phyloP scores from a whole-genome alignment of 2,329 filamentous ascomycete species.

The Cladosporium cucumerinum region DNA sequence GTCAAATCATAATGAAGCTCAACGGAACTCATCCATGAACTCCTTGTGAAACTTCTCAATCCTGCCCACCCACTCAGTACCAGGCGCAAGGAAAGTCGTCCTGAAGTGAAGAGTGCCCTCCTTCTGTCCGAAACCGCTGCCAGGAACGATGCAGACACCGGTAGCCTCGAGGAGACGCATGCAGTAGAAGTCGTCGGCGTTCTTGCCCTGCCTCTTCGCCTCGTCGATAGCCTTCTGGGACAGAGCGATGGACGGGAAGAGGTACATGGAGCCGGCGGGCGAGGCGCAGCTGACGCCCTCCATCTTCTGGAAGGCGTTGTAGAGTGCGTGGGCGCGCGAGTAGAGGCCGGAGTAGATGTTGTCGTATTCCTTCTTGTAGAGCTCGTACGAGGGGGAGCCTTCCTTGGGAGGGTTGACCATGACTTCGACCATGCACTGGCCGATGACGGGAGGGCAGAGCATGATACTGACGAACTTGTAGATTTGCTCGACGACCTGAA shows the following conservation, averaged over 20 bases:
- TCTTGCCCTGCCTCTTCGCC: constrained; percentile 68
- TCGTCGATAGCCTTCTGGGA: constrained; percentile 72
- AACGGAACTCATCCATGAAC: constrained; percentile 78
- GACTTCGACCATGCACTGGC: constrained; percentile 92
- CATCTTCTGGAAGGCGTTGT: constrained; percentile 89
- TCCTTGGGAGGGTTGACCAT: constrained; percentile 93
- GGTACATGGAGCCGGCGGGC: constrained; percentile 96
- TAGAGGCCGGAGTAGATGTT: constrained; percentile 75
- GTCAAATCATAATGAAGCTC: constrained; percentile 7
- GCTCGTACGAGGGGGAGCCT: constrained; percentile 77
- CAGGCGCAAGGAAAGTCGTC: constrained; percentile 93
- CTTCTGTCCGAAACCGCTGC: constrained; percentile 90
- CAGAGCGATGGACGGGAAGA: constrained; percentile 90
- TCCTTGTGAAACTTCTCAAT: constrained; percentile 87
- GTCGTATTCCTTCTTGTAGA: constrained; percentile 83
- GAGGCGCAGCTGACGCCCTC: constrained; percentile 88
- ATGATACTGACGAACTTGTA: constrained; percentile 99
- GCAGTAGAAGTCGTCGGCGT: constrained; percentile 91
- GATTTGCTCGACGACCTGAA: constrained; percentile 82
- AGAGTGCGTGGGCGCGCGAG: constrained; percentile 77
- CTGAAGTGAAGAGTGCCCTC: constrained; percentile 89
- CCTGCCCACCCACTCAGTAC: constrained; percentile 87
- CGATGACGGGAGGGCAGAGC: constrained; percentile 90
- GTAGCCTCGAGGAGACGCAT: constrained; percentile 87
- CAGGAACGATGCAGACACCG: constrained; percentile 89